Base-by-base conservation (phyloP, 2,329 filamentous ascomycete genomes). In the Diaporthe sp. region DNA sequence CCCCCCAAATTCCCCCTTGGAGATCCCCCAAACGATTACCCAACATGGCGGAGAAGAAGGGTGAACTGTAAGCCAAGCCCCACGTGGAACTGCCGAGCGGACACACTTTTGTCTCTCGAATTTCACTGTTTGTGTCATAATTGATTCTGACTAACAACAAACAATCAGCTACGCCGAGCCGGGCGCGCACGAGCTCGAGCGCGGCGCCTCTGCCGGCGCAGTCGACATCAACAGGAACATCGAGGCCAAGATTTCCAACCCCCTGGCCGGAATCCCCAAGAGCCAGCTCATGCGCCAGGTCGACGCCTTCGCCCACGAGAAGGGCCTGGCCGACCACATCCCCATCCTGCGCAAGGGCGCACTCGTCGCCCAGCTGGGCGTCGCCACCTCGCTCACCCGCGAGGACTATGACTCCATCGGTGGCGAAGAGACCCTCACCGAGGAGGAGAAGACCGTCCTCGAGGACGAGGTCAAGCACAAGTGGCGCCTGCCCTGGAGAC, bases 401-500 rank as follows among this genome's bases (percentile, higher is more conserved):
- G 83, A 85, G 17, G 82, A 82, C 1, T 89, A 87, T 55, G 86
- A 90, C 68, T 82, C 85, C 7, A 83, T 92, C 3, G 82, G 83
- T 0, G 86, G 75, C 31, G 71, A 55, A 6, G 44, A 74, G 13
- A 79, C 82, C 15, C 79, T 86, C 1, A 74, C 77, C 7, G 80
- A 82, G 0, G 78, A 81, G 89, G 93, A 94, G 80, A 89, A 92
- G 73, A 84, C 87, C n/a, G 87, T 86, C n/a, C 87, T 96, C 31
- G 86, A 86, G 68, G 86, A 91, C 75, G 93, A 95, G 82, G 86
- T 90, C 51, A 85, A 90, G 31, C 92, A 94, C 87, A 93, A 92
- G 81, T 94, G 93, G 91, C 87, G 89, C 75, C 88, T 93, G 49
- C 91, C 93, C 0, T 86, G 80, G 79, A 88, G 88, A 62, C 86